A percentile compares a stretch with the other conserved stretches of the same genome.
Evolutionary conservation across 169 alveolate species (phyloP).

Genomic region (Theileria orientalis): DNA sequence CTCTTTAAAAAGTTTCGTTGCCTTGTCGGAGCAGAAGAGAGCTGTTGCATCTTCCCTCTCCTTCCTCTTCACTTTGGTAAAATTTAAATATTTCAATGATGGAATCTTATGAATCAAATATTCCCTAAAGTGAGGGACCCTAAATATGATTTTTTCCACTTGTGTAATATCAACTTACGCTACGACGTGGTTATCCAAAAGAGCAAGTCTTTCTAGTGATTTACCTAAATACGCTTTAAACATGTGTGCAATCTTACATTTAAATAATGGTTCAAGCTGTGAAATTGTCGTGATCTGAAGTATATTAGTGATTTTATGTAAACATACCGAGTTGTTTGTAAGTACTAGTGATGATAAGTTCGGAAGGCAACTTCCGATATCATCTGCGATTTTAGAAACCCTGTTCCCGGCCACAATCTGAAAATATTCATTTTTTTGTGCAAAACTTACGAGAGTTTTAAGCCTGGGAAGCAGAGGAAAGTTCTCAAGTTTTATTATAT

Average conservation of each 20-base stretch:
- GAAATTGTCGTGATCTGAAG: conserved; percentile 58
- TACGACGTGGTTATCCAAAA: conserved; percentile 65
- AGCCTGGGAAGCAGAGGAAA: conserved; percentile 82
- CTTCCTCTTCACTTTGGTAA: conserved; percentile 65
- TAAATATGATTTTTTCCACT: background rate
- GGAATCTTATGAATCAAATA: conserved; percentile 72
- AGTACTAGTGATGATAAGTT: conserved; percentile 83
- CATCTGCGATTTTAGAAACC: conserved; percentile 75
- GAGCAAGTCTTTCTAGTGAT: conserved; percentile 62
- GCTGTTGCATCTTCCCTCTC: conserved; percentile 66
- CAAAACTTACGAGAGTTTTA: conserved; percentile 74
- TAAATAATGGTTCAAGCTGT: conserved; percentile 70
- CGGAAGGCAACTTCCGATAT: conserved; percentile 71
- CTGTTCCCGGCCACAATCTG: conserved; percentile 76
- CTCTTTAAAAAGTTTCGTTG: conserved; percentile 18
- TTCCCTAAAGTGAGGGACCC: conserved; percentile 70
- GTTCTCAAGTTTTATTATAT: conserved; percentile 81
- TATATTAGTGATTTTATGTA: background rate
- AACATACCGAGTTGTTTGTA: conserved; percentile 81
- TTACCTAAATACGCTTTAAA: conserved; percentile 35
- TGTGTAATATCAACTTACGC: conserved; percentile 33
- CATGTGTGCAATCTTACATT: conserved; percentile 15
- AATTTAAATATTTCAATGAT: conserved; percentile 72
- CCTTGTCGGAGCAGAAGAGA: conserved; percentile 56
- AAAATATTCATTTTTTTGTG: background rate